Evolutionary conservation across 2,329 filamentous ascomycete species (phyloP), one percentile per base, ranked within the genome.

Genomic region (Fusarium floridanum): DNA sequence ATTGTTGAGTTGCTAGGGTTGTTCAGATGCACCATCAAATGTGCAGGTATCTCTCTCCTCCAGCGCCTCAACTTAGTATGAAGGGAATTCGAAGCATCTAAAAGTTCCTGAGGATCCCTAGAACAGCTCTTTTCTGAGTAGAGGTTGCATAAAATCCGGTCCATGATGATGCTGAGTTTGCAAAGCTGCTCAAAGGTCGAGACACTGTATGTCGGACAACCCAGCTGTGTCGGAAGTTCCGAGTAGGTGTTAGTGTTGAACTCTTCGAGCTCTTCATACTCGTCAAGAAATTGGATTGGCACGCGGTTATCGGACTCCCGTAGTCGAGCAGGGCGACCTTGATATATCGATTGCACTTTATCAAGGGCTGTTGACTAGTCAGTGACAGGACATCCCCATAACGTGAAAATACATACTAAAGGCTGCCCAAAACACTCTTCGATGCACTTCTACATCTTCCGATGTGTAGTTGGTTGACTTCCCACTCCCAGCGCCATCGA

Each of bases 301-400:
- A 89, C 84, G 5, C 82, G 76, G 1, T 82, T 83, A 22, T 88
- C 86, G 0, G 81, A 80, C 36, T 85, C 82, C 9, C 85, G 84
- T 4, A 88, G 73, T 5, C 80, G 84, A 0, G 83, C 83, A 0
- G 87, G 88, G 2, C 87, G 84, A 0, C 88, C 88, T 71, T 88
- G 87, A 59, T 89, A 89, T 2, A 89, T 76, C 8, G 84, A 86
- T 66, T 89, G 87, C 10, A 89, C 83, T 70, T 89, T 89, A 68
- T 88, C 41, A 7, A 22, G n/a, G n/a, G 41, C 41, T 43, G 5
- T 43, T 1, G n/a, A 20, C 39, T 20, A 3, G 39, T 66, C 3
- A 62, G 60, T 17, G 32, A 9, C n/a, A 9, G 3, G 9, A 0
- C 2, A 17, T 1, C 12, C 1, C 10, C 1, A 20, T 5, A 4